Evolutionary conservation across 1,284 basidiomycete genomes (phyloP).

Genomic region (Cryptococcus depauperatus): DNA sequence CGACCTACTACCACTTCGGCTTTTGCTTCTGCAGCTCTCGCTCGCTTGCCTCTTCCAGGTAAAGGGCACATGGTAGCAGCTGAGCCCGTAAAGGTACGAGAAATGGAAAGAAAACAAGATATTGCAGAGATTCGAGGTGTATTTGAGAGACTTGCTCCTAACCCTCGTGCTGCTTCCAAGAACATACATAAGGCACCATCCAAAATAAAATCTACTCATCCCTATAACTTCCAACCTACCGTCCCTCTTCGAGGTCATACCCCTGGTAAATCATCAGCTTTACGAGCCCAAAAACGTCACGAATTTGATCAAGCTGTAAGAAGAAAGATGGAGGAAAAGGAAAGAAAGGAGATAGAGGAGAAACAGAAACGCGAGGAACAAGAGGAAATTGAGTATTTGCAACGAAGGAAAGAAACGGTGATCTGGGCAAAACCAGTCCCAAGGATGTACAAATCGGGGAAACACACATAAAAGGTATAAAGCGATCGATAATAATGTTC

Average conservation of each 20-base stretch:
- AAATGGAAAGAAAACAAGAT: constrained; percentile 25
- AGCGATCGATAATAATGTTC: not conserved
- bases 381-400: constrained; percentile 22
- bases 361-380: constrained; percentile 14
- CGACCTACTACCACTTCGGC: constrained; percentile 13
- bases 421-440: constrained; percentile 32
- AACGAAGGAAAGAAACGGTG: constrained; percentile 24
- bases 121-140: constrained; percentile 16
- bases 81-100: constrained; percentile 15
- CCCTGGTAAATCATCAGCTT: constrained; percentile 27
- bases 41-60: constrained; percentile 24
- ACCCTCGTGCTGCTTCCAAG: not conserved
- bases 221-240: constrained; percentile 5
- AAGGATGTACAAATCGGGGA: constrained; percentile 20
- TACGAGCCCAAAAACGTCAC: constrained; percentile 18
- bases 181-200: not conserved
- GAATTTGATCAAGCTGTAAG: constrained; percentile 17
- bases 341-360: constrained; percentile 8
- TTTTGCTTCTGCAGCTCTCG: constrained; percentile 25
- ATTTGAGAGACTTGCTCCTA: constrained; percentile 21
- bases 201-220: not conserved
- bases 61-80: constrained; percentile 14
- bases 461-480: not conserved
- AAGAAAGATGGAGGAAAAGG: constrained; percentile 13
- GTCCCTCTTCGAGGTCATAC: constrained; percentile 23